Conservation (phyloP, 2,329 filamentous ascomycete species). For the Magnaporthales sp. region DNA sequence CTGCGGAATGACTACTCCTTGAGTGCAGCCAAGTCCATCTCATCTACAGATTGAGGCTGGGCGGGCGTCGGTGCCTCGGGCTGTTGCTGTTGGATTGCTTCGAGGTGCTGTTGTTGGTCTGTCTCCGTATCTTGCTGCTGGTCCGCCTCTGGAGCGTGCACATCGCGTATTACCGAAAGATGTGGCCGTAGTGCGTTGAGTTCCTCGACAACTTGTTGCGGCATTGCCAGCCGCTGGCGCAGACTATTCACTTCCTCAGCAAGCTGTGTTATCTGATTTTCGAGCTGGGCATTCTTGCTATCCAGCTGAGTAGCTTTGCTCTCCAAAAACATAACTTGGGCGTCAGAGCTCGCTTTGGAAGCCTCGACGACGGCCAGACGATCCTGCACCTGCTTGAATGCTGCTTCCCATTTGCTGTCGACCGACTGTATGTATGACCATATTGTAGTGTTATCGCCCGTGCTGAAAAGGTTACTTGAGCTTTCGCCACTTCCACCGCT, state of each 20-base stretch:
- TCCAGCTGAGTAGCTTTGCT: constrained; percentile 24
- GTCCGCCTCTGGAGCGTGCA: not conserved
- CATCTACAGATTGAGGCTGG: not conserved
- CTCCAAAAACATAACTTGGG: constrained; percentile 25
- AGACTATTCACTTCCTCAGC: constrained; percentile 11
- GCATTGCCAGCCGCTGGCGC: constrained; percentile 9
- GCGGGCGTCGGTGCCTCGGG: not conserved
- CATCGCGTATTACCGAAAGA: not conserved
- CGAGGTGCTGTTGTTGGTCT: not conserved
- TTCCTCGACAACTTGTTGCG: not conserved
- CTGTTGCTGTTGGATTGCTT: not conserved
- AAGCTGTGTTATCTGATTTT: constrained; percentile 22
- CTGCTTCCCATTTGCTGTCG: constrained; percentile 39
- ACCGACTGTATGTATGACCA: constrained; percentile 66
- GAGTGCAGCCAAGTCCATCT: not conserved
- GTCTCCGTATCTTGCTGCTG: not conserved
- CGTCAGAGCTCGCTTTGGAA: constrained; percentile 26
- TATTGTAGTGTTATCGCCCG: constrained; percentile 50
- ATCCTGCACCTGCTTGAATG: constrained; percentile 6
- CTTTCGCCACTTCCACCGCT: constrained; percentile 45
- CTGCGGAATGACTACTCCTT: not conserved
- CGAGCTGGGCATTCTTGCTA: constrained; percentile 25
- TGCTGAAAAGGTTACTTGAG: constrained; percentile 59
- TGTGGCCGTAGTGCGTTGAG: not conserved
- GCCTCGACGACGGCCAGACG: constrained; percentile 26